A percentile compares a stretch with the other conserved stretches of the same genome.
phyloP scores from a whole-genome alignment of 2,329 filamentous ascomycete species.

The Ceratocystis variospora region DNA sequence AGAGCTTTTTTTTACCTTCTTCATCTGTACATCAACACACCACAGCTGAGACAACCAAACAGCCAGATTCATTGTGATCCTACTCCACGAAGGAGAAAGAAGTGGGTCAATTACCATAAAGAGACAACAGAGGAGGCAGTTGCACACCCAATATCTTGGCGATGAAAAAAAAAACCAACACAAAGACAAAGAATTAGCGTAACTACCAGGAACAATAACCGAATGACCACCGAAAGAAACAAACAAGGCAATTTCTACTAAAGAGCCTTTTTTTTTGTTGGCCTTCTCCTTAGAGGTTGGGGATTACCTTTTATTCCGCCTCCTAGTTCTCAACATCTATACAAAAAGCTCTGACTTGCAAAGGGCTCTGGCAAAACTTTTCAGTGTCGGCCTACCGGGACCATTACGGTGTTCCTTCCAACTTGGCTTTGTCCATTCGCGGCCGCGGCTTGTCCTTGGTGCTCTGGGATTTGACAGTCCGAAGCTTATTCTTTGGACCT shows the following conservation, averaged over 20 bases:
- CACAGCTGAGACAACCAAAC: background rate
- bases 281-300: background rate
- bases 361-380: background rate
- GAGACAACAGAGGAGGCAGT: background rate
- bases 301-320: background rate
- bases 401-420: conserved; percentile 3
- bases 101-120: background rate
- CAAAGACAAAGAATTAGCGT: background rate
- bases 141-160: background rate
- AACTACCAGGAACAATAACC: background rate
- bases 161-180: background rate
- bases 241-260: background rate
- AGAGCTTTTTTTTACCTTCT: background rate
- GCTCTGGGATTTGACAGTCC: background rate
- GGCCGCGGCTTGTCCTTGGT: background rate
- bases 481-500: background rate
- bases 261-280: background rate
- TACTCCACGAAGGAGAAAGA: background rate
- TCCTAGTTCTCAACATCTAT: background rate
- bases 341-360: conserved; percentile 1
- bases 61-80: background rate
- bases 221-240: background rate
- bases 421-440: background rate
- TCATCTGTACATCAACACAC: background rate
- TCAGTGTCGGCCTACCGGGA: conserved; percentile 1